Base-by-base conservation (phyloP, 2,329 filamentous ascomycete genomes). In the Blastomyces parvus region DNA sequence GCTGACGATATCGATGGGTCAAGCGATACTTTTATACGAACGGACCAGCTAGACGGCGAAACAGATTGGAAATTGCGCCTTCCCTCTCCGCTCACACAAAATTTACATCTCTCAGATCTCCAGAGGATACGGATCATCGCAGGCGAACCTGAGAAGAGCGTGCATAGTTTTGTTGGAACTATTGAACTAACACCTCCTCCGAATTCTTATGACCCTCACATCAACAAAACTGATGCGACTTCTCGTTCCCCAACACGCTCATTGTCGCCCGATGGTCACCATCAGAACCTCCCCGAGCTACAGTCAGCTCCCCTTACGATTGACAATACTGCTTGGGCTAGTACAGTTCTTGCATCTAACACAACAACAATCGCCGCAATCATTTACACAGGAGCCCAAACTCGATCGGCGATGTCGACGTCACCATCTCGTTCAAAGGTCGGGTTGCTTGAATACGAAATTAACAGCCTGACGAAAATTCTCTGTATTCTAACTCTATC, bases 251-350 rank as follows among this genome's bases (percentile, higher is more conserved):
- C 58, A n/a, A 33, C 40, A 27, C 64, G 70, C 63, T 64, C 65
- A 61, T 53, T 66, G 64, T 53, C 62, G 62, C 63, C 57, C 64
- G 58, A 66, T 50, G 62, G 68, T 62, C 56, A 69, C 59, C 64
- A 66, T 53, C 57, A 65, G 22, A 66, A 70, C 59, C 61, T 66
- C 64, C 63, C 64, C 19, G 63, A 70, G 46, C 67, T 76, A 19
- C 84, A 84, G 64, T 89, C 88, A 5, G 84, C 87, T 2, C 86
- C 92, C 1, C 80, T 99, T 46, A 90, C 86, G 1, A 97, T 99
- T 66, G 94, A 99, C 76, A 97, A 99, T 72, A 97, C 94, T 8
- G 94, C 95, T 11, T 99, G 95, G 94, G 93, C 93, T 22, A 99
- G 97, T 73, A 99, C 94, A 0, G 89, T 99, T 30, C 88, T 99